Evolutionary conservation across 2,329 filamentous ascomycete genomes (phyloP).

Genomic region (Beauveria sp.): DNA sequence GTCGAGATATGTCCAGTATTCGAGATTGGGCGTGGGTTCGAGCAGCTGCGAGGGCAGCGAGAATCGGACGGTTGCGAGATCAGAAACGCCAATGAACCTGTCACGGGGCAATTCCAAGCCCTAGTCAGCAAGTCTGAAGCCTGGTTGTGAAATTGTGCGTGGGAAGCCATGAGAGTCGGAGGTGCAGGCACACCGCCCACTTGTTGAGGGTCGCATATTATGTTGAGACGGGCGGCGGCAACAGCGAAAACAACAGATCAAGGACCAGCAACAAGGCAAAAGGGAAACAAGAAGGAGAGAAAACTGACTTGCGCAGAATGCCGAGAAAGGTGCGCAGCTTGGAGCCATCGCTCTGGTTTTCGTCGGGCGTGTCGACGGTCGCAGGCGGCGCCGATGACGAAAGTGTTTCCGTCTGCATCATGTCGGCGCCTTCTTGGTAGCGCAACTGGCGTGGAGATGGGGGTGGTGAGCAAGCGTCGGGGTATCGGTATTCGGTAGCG

Average conservation of each 20-base stretch:
- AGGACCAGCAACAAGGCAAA: neutral
- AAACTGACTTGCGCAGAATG: conserved; percentile 75
- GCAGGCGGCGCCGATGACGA: conserved; percentile 29
- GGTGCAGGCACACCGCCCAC: conserved; percentile 13
- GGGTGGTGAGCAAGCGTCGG: neutral
- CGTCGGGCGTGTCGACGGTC: conserved; percentile 31
- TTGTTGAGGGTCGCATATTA: conserved; percentile 10
- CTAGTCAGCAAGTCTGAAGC: conserved; percentile 19
- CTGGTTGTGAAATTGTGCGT: neutral
- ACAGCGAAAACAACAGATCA: neutral
- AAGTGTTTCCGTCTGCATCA: conserved; percentile 22
- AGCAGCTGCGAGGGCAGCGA: conserved; percentile 91
- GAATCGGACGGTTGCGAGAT: conserved; percentile 93
- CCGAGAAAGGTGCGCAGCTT: conserved; percentile 84
- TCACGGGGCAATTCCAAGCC: conserved; percentile 9
- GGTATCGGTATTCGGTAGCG: neutral
- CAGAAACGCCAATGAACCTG: conserved; percentile 92
- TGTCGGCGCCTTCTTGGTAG: neutral
- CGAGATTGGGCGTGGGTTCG: conserved; percentile 92
- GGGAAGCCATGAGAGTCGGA: neutral
- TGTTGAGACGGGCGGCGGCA: conserved; percentile 9
- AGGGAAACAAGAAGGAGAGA: neutral
- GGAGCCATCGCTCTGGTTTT: conserved; percentile 64
- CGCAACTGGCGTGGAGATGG: neutral
- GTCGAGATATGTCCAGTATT: conserved; percentile 99